Conservation (phyloP, 305 asterid genomes). For the Euphrasia arctica region DNA sequence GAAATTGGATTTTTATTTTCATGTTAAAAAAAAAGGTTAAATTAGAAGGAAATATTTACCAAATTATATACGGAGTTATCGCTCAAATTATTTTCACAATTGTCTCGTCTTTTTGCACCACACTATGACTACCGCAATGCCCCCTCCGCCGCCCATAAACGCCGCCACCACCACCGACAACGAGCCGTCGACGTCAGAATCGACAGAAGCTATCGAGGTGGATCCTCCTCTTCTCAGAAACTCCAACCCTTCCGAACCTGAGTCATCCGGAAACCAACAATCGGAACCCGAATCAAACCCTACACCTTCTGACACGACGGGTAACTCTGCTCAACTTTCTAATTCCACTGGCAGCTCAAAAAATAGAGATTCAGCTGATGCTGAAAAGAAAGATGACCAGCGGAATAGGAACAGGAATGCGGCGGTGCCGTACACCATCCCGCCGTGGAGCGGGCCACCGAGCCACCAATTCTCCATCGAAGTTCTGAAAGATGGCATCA, state of each 20-base stretch:
- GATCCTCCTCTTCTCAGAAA: neutral
- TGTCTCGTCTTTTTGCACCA: no score
- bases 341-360: constrained; percentile 25
- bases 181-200: constrained; percentile 1
- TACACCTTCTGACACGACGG: constrained; percentile 26
- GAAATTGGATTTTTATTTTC: no score
- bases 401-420: constrained; percentile 27
- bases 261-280: constrained; percentile 22
- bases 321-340: constrained; percentile 22
- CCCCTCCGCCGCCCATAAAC: no score
- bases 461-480: constrained; percentile 64
- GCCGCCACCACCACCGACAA: neutral
- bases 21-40: no score
- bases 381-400: constrained; percentile 37
- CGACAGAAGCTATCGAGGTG: neutral
- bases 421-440: constrained; percentile 72
- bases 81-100: no score
- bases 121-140: no score
- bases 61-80: no score
- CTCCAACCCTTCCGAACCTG: constrained; percentile 19
- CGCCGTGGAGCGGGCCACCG: constrained; percentile 80
- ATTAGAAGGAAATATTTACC: no score
- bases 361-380: constrained; percentile 24
- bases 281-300: constrained; percentile 29
- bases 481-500: constrained; percentile 85